These are phyloP conservation scores for Trichopus zeylanicus DNA, from an alignment of 116 monocot genomes.

Conservation along the genomic window DNA sequence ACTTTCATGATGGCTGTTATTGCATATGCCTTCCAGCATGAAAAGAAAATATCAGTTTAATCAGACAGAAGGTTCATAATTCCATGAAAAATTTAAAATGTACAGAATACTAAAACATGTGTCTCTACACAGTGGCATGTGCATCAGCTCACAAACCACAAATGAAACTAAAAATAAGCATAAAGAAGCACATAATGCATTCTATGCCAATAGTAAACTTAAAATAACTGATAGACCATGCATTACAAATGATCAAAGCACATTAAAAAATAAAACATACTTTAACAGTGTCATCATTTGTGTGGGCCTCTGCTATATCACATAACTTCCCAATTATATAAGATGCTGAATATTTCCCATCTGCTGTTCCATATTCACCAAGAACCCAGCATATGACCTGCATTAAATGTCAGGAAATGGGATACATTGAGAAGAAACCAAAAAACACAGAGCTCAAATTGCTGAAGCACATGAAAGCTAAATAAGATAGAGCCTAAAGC, in stretches of 20 bases:
- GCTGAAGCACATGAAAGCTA: neutral
- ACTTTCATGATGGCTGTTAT: slow-evolving; percentile 92
- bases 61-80: neutral
- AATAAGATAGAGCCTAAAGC: neutral
- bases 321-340: slow-evolving; percentile 89
- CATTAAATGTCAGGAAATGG: neutral
- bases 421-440: neutral
- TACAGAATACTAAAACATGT: too few relatives aligned
- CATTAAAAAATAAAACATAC: slow-evolving; percentile 16
- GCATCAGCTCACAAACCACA: too few relatives aligned
- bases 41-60: slow-evolving; percentile 7
- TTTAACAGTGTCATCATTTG: slow-evolving; percentile 77
- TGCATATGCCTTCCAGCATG: slow-evolving; percentile 68
- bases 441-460: neutral
- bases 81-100: too few relatives aligned
- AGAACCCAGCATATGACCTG: slow-evolving; percentile 99
- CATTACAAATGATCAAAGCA: too few relatives aligned
- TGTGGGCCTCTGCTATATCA: slow-evolving; percentile 84
- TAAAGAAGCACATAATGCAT: too few relatives aligned
- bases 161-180: too few relatives aligned
- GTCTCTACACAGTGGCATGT: neutral
- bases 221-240: too few relatives aligned
- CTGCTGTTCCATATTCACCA: slow-evolving; percentile 95
- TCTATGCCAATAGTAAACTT: too few relatives aligned
- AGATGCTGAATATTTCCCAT: slow-evolving; percentile 90